A percentile compares a stretch with the other conserved stretches of the same genome.
phyloP scores from a whole-genome alignment of 176 grass and related monocot species.

The Puya raimondii region DNA sequence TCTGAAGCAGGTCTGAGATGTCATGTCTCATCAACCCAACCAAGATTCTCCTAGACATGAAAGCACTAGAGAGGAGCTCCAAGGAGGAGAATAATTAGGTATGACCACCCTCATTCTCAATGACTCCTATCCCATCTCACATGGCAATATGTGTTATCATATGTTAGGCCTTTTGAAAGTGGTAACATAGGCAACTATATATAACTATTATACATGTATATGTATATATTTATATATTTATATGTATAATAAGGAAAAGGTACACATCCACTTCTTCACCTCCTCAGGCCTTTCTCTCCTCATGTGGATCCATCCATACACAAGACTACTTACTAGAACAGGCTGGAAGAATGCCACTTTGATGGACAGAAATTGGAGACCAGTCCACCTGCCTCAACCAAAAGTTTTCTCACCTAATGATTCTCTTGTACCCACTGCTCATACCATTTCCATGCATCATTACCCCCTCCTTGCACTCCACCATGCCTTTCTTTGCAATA shows the following conservation, averaged over 20 bases:
- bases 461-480: too few relatives aligned
- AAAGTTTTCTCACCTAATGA: conserved; percentile 34
- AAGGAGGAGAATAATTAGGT: background rate
- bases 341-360: background rate
- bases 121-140: background rate
- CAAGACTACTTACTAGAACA: too few relatives aligned
- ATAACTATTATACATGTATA: too few relatives aligned
- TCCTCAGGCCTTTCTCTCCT: background rate
- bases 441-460: too few relatives aligned
- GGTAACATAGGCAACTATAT: background rate
- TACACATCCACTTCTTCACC: background rate
- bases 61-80: background rate
- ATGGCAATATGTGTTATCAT: background rate
- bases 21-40: conserved; percentile 10
- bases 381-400: conserved; percentile 37
- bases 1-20: conserved; percentile 6
- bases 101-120: background rate
- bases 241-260: background rate
- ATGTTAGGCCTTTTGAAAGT: background rate
- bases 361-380: conserved; percentile 13
- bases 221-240: background rate
- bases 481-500: too few relatives aligned
- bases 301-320: background rate
- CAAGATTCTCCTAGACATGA: conserved; percentile 13
- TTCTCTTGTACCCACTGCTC: conserved; percentile 16